Evolutionary conservation across 1,284 basidiomycete species (phyloP), one percentile per base, ranked within the genome.

Genomic region (Coniophora puteana): DNA sequence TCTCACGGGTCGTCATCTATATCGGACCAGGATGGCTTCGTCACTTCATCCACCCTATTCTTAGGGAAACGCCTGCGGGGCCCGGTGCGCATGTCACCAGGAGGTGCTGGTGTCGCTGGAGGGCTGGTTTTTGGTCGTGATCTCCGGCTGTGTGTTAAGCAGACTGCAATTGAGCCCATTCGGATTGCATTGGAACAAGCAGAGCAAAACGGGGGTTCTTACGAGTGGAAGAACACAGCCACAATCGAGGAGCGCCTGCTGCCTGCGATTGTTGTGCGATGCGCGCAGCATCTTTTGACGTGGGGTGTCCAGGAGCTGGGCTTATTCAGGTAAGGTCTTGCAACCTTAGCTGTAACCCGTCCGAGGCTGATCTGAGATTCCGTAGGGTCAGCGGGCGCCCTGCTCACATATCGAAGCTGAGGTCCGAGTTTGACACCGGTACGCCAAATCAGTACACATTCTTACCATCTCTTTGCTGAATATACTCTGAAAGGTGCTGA

Each of bases 301-400:
- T 89, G 87, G 84, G 89, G 89, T 34, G 61, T 88, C 12, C 77
- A 86, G 54, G 89, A 93, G 61, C 89, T 92, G 59, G 89, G 89
- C 3, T 63, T 90, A 34, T 90, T 90, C 58, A 76, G 86, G 85
- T 87, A 51, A 47, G 78, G 63, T 17, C 28, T 23, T 28, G 4
- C 14, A 24, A 38, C 6, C 22, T 40, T 18, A 30, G 37, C 21
- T 13, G 20, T 20, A 8, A 31, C 18, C 11, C 29, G 29, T 41
- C 29, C 34, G 37, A 47, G 22, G 45, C 32, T 46, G 34, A 51
- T 47, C 23, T 26, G 47, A 49, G 40, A 14, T 28, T 35, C 41
- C 43, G 34, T 53, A 89, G 89, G 39, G 76, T 91, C 35, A 83
- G 73, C 49, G 88, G 88, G 14, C 77, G 85, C 43, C 73, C 85